phyloP scores from a whole-genome alignment of 805 yeast genomes.

The Pichia exigua region DNA sequence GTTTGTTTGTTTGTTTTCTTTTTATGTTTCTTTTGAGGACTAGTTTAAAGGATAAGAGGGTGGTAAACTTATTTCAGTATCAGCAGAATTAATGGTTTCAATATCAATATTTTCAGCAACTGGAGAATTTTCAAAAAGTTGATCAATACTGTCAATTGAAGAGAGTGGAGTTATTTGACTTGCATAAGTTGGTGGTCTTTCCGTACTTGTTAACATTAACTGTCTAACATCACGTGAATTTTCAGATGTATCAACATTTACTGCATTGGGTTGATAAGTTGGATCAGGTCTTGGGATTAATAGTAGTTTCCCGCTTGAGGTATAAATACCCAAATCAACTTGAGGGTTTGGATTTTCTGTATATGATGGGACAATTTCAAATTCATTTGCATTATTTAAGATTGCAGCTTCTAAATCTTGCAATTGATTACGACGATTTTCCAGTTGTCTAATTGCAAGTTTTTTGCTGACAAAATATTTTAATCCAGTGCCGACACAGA shows the following conservation, averaged over 20 bases:
- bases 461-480: background rate
- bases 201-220: background rate
- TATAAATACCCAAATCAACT: constrained; percentile 69
- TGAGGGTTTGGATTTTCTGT: constrained; percentile 57
- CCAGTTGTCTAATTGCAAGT: background rate
- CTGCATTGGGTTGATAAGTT: background rate
- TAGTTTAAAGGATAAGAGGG: background rate
- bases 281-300: background rate
- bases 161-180: background rate
- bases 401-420: background rate
- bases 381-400: background rate
- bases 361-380: constrained; percentile 49
- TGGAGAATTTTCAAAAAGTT: background rate
- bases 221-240: background rate
- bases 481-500: background rate
- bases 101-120: background rate
- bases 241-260: background rate
- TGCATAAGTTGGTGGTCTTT: background rate
- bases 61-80: background rate
- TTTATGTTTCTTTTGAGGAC: too few relatives aligned
- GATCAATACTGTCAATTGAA: background rate
- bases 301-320: constrained; percentile 44
- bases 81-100: background rate
- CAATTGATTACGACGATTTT: background rate
- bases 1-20: too few relatives aligned